A percentile compares a stretch with the other conserved stretches of the same genome.
These are phyloP conservation scores for Eucommia ulmoides DNA, from an alignment of 257 asterid genomes.

Conservation along the genomic window DNA sequence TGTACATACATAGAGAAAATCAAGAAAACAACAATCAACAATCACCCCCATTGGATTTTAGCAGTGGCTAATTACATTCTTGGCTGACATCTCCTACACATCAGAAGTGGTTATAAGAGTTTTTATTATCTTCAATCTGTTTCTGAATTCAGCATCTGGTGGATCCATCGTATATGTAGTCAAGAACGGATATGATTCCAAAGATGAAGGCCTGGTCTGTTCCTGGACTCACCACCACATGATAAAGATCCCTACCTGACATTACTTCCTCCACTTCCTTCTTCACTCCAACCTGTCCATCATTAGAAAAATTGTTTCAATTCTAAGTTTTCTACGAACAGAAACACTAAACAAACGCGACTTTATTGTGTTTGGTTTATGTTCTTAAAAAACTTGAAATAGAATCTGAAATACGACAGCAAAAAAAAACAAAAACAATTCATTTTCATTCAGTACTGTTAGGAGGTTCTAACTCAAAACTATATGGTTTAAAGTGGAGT, in stretches of 20 bases:
- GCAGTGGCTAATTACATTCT: too few relatives aligned
- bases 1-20: too few relatives aligned
- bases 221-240: constrained; percentile 58
- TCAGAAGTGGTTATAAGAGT: too few relatives aligned
- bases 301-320: too few relatives aligned
- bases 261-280: constrained; percentile 34
- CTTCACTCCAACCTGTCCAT: constrained; percentile 45
- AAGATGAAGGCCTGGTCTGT: constrained; percentile 76
- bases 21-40: too few relatives aligned
- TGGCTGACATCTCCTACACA: too few relatives aligned
- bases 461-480: neutral
- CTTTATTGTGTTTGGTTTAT: neutral
- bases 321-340: too few relatives aligned
- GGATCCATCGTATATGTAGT: constrained; percentile 76
- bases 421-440: neutral
- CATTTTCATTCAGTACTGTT: neutral
- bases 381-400: neutral
- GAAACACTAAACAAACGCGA: neutral
- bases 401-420: neutral
- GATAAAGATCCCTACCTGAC: constrained; percentile 49
- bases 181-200: constrained; percentile 82
- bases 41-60: too few relatives aligned
- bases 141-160: constrained; percentile 58
- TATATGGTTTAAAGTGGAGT: too few relatives aligned
- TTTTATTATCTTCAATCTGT: neutral